Conservation (phyloP, 2,329 filamentous ascomycete genomes). For the Colletotrichum horii region DNA sequence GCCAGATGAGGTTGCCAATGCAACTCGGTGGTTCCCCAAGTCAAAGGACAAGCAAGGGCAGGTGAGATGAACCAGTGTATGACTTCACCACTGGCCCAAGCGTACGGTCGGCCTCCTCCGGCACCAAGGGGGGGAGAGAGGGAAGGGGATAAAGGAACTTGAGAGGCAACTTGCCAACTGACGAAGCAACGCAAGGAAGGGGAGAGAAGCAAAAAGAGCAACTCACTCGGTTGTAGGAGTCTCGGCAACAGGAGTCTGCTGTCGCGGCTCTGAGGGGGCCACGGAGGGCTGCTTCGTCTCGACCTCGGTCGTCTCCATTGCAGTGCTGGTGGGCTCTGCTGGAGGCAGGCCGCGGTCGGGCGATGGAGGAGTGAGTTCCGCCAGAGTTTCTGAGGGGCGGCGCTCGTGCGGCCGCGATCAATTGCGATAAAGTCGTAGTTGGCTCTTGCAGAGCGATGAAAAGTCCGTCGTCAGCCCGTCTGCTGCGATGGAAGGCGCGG, state of each 20-base stretch:
- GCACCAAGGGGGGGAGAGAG: neutral
- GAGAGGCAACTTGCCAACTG: neutral
- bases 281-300: slow-evolving; percentile 20
- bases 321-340: neutral
- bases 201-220: neutral
- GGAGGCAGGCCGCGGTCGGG: neutral
- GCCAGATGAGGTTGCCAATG: neutral
- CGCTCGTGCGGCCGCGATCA: neutral
- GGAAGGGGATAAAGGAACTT: neutral
- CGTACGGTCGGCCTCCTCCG: neutral
- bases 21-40: neutral
- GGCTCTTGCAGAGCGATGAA: neutral
- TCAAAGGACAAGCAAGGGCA: neutral
- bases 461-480: neutral
- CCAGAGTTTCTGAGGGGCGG: neutral
- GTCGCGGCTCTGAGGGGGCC: slow-evolving; percentile 13
- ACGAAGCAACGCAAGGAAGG: neutral
- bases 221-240: slow-evolving; percentile 16
- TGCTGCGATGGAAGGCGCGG: neutral
- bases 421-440: neutral
- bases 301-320: slow-evolving; percentile 17
- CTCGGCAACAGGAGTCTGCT: slow-evolving; percentile 9
- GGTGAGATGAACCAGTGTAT: neutral
- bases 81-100: slow-evolving; percentile 19
- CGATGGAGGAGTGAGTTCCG: neutral